A percentile compares a stretch with the other conserved stretches of the same genome.
Evolutionary conservation across 202 grass and related monocot species (phyloP).

Genomic region (Hordeum pubiflorum): DNA sequence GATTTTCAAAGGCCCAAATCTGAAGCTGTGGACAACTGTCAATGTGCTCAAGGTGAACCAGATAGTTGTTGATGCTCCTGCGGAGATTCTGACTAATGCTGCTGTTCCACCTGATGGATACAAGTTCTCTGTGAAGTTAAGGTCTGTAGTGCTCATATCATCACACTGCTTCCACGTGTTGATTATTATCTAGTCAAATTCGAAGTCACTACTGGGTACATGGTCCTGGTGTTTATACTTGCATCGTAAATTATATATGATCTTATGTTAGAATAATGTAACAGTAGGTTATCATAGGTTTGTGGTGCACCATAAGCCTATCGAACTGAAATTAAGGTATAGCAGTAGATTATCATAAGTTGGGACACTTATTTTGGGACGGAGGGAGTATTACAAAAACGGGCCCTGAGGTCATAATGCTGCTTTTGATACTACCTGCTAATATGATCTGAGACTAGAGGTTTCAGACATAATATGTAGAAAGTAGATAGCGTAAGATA

Average conservation of each 20-base stretch:
- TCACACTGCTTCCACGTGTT: neutral
- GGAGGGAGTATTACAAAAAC: no score
- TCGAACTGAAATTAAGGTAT: neutral
- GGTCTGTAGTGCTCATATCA: slow-evolving; percentile 39
- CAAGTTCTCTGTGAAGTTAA: slow-evolving; percentile 63
- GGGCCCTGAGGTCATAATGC: no score
- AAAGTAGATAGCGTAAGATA: neutral
- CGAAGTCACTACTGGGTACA: neutral
- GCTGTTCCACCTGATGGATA: slow-evolving; percentile 53
- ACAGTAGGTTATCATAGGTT: neutral
- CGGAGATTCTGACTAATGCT: slow-evolving; percentile 57
- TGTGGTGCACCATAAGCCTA: neutral
- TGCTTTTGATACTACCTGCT: no score
- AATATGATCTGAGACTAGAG: no score
- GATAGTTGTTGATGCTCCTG: slow-evolving; percentile 60
- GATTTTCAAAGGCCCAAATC: slow-evolving; percentile 55
- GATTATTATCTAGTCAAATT: neutral
- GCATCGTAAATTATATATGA: neutral
- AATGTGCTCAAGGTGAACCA: slow-evolving; percentile 60
- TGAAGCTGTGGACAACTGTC: slow-evolving; percentile 65
- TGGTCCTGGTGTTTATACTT: neutral
- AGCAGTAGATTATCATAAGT: no score
- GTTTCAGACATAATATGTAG: neutral
- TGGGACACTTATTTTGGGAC: no score
- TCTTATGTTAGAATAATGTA: neutral